Percentiles rank a stretch among this genome's conserved stretches.
Evolutionary conservation across 2,329 filamentous ascomycete species (phyloP).

Genomic region (Elsinoe necatrix): DNA sequence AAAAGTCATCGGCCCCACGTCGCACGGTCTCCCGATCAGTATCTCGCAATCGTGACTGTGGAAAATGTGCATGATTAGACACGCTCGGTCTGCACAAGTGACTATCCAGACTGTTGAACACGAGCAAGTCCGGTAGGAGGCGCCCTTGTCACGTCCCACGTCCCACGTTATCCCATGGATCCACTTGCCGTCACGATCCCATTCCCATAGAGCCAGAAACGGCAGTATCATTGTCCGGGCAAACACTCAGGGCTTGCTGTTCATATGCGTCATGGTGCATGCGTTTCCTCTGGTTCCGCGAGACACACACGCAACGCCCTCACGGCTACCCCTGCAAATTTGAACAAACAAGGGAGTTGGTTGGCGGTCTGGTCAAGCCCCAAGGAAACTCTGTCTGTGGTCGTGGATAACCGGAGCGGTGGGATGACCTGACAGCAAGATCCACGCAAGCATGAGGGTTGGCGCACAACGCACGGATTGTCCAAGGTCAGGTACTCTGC

Average conservation of each 20-base stretch:
- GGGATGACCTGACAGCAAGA: slow-evolving; percentile 3
- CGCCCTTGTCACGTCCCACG: slow-evolving; percentile 1
- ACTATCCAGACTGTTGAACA: not conserved
- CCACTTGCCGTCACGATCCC: slow-evolving; percentile 4
- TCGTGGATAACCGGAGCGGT: slow-evolving; percentile 1
- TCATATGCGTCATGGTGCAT: slow-evolving; percentile 11
- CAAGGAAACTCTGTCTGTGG: not conserved
- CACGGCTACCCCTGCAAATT: slow-evolving; percentile 14
- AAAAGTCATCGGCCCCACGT: not conserved
- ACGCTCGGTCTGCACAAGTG: not conserved
- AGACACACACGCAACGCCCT: slow-evolving; percentile 13
- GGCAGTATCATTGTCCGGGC: not conserved
- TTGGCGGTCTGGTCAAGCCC: slow-evolving; percentile 8
- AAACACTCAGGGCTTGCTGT: not conserved
- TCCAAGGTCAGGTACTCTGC: not conserved
- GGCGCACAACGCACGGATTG: not conserved
- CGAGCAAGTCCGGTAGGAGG: not conserved
- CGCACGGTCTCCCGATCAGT: not conserved
- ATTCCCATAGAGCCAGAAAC: not conserved
- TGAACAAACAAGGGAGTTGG: not conserved
- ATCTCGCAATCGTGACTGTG: not conserved
- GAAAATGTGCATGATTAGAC: not conserved
- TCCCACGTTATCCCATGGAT: not conserved
- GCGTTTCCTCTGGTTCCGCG: slow-evolving; percentile 7
- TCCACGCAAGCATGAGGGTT: slow-evolving; percentile 13